Evolutionary conservation across 352 stramenopile species (phyloP).

Genomic region (Phytophthora chlamydospora): DNA sequence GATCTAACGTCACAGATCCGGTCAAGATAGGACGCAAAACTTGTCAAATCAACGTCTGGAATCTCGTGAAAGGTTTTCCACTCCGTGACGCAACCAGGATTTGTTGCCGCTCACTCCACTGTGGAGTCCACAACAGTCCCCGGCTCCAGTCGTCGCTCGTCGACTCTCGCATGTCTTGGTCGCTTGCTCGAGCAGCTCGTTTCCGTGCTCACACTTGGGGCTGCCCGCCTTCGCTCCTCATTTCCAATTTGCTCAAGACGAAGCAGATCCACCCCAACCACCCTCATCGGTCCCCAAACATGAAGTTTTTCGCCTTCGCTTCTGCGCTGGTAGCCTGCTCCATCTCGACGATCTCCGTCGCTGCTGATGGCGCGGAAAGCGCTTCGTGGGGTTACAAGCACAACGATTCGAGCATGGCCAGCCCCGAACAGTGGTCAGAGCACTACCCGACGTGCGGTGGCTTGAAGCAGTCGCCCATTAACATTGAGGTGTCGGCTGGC

Average conservation of each 20-base stretch:
- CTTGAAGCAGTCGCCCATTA: constrained; percentile 31
- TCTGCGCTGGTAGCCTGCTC: constrained; percentile 15
- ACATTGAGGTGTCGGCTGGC: constrained; percentile 17
- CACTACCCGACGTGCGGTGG: constrained; percentile 35
- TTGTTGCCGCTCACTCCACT: neutral
- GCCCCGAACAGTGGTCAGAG: constrained; percentile 25
- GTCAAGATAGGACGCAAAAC: constrained; percentile 2
- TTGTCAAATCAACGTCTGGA: constrained; percentile 23
- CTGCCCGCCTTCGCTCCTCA: constrained; percentile 5
- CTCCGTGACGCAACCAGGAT: constrained; percentile 5
- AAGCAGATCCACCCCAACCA: constrained; percentile 9
- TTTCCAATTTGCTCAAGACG: constrained; percentile 27
- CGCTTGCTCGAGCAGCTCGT: constrained; percentile 13
- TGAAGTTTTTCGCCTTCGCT: constrained; percentile 23
- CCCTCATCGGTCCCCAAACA: neutral
- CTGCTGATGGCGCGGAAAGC: constrained; percentile 8
- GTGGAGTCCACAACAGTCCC: neutral
- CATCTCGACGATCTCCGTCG: constrained; percentile 6
- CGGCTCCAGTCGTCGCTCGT: neutral
- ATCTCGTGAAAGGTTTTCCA: constrained; percentile 9
- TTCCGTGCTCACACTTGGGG: neutral
- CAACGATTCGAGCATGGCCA: constrained; percentile 21
- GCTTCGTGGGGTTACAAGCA: constrained; percentile 28
- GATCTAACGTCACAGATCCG: constrained; percentile 4
- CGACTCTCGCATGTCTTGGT: constrained; percentile 11